These are phyloP conservation scores for Galerina sulciceps DNA, from an alignment of 768 basidiomycete genomes.

Conservation along the genomic window DNA sequence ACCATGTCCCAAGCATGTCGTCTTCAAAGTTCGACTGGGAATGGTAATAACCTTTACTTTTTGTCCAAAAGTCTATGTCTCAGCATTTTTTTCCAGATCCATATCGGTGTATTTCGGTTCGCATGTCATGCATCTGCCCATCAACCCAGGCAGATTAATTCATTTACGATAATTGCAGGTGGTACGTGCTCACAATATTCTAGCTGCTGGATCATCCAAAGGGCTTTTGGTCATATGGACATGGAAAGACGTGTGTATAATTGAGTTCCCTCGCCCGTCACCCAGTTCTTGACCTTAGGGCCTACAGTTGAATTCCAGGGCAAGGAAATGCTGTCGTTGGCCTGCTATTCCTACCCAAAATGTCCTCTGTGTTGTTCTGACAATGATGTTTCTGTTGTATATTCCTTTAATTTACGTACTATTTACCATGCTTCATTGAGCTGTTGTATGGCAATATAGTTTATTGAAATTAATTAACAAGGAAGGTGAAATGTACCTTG, in stretches of 20 bases:
- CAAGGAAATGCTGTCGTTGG: too few species aligned
- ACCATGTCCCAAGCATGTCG: not conserved
- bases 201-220: not conserved
- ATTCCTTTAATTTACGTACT: too few species aligned
- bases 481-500: conserved; percentile 59
- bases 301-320: too few species aligned
- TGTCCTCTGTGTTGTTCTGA: too few species aligned
- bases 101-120: not conserved
- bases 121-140: not conserved
- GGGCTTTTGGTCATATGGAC: not conserved
- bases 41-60: not conserved
- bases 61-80: not conserved
- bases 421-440: too few species aligned
- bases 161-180: not conserved
- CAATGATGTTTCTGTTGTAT: too few species aligned
- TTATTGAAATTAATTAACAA: too few species aligned
- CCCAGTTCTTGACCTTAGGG: too few species aligned
- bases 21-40: not conserved
- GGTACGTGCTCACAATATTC: not conserved
- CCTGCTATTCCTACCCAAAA: too few species aligned
- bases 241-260: not conserved
- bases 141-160: not conserved
- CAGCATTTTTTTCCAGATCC: not conserved
- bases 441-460: too few species aligned
- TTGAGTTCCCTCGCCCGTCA: too few species aligned